phyloP scores from a whole-genome alignment of 2,329 filamentous ascomycete genomes.

The Ophiostoma sp. region DNA sequence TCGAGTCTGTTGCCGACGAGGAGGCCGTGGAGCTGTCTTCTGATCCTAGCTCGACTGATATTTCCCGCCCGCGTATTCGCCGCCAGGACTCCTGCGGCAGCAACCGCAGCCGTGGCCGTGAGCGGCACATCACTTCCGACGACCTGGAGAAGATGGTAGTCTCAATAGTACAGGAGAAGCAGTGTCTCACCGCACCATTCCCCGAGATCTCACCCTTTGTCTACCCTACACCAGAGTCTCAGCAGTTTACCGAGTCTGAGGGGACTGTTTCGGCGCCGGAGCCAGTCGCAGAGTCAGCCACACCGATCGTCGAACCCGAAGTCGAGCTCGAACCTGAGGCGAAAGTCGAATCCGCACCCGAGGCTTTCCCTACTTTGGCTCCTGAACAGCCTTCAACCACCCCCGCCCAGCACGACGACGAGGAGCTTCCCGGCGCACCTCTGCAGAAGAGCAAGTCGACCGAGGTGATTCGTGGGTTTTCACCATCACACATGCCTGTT shows the following conservation, averaged over 20 bases:
- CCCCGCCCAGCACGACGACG: not conserved
- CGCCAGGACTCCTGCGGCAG: conserved; percentile 65
- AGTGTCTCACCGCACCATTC: conserved; percentile 54
- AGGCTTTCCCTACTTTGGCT: not conserved
- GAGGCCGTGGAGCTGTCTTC: conserved; percentile 55
- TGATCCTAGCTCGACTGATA: conserved; percentile 52
- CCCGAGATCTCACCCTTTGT: conserved; percentile 33
- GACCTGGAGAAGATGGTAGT: conserved; percentile 92
- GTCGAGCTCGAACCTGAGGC: not conserved
- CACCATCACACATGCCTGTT: conserved; percentile 59
- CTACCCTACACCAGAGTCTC: not conserved
- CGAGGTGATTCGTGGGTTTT: conserved; percentile 74
- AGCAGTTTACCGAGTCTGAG: not conserved
- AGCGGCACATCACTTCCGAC: conserved; percentile 87
- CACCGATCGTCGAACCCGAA: not conserved
- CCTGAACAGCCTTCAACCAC: not conserved
- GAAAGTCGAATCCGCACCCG: not conserved
- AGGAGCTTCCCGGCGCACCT: not conserved
- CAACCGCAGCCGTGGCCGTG: conserved; percentile 65
- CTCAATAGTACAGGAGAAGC: conserved; percentile 85
- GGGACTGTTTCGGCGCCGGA: conserved; percentile 31
- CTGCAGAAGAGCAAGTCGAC: conserved; percentile 38
- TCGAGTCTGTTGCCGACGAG: conserved; percentile 68
- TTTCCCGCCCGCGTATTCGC: conserved; percentile 60
- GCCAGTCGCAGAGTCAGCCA: not conserved